These are phyloP conservation scores for Backusella circina DNA, from an alignment of 192 early-diverging fungal species.

Conservation along the genomic window DNA sequence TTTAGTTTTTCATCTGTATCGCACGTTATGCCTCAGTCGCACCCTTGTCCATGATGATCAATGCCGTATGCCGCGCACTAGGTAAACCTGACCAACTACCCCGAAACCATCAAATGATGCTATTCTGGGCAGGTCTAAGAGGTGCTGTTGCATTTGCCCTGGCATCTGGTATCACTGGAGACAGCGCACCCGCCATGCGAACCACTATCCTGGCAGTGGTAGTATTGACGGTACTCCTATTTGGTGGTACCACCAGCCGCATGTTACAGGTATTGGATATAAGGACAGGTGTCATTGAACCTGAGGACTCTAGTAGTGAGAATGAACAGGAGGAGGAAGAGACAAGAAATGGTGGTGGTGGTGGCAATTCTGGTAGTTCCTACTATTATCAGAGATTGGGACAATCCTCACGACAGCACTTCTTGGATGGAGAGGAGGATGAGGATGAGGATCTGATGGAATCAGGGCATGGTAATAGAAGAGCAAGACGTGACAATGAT, in stretches of 20 bases:
- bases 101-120: constrained; percentile 82
- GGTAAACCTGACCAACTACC: constrained; percentile 48
- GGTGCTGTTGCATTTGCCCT: constrained; percentile 97
- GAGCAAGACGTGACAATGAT: background rate
- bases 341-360: background rate
- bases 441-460: constrained; percentile 6
- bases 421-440: background rate
- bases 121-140: constrained; percentile 94
- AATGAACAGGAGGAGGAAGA: constrained; percentile 36
- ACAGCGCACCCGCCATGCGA: constrained; percentile 68
- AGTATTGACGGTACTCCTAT: constrained; percentile 83
- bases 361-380: background rate
- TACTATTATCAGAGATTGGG: background rate
- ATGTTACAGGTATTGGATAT: constrained; percentile 79
- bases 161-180: constrained; percentile 73
- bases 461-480: background rate
- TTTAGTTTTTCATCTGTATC: constrained; percentile 74
- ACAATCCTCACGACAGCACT: background rate
- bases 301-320: constrained; percentile 36
- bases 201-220: constrained; percentile 92
- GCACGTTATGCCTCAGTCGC: constrained; percentile 86
- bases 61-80: constrained; percentile 57
- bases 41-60: constrained; percentile 81
- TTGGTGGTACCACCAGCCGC: constrained; percentile 87
- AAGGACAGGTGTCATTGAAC: constrained; percentile 67